Evolutionary conservation across 2,329 filamentous ascomycete genomes (phyloP).

Genomic region (Lachnellula arida): DNA sequence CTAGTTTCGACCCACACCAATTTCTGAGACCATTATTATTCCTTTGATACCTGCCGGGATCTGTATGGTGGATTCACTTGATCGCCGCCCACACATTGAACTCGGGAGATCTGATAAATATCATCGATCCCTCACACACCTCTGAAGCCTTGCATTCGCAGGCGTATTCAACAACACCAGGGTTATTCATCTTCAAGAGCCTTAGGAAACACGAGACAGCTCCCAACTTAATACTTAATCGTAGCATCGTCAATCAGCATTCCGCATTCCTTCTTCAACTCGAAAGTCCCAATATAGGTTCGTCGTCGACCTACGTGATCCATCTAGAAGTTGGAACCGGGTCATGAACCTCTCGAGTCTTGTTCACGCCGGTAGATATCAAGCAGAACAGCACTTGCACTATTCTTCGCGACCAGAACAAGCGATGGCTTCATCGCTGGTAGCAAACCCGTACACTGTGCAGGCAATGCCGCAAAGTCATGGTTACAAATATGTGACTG

Average conservation of each 20-base stretch:
- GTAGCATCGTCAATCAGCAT: conserved; percentile 18
- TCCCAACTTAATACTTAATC: conserved; percentile 27
- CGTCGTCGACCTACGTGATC: neutral
- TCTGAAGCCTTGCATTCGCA: conserved; percentile 28
- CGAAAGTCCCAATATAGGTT: conserved; percentile 1
- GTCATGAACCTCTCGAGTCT: conserved; percentile 35
- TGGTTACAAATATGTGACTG: conserved; percentile 43
- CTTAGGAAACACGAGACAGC: conserved; percentile 34
- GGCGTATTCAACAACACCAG: conserved; percentile 27
- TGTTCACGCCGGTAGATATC: conserved; percentile 30
- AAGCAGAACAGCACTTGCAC: conserved; percentile 25
- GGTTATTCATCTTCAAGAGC: conserved; percentile 15
- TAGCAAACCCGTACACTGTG: conserved; percentile 41
- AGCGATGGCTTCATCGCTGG: conserved; percentile 42
- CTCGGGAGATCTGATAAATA: conserved; percentile 48
- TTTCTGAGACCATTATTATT: conserved; percentile 48
- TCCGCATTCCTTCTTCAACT: neutral
- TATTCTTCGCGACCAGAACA: conserved; percentile 31
- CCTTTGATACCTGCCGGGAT: conserved; percentile 42
- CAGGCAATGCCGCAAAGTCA: conserved; percentile 42
- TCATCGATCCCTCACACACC: conserved; percentile 40
- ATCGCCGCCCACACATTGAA: conserved; percentile 42
- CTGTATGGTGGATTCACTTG: conserved; percentile 45
- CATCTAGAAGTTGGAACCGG: conserved; percentile 2
- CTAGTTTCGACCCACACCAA: conserved; percentile 44